Evolutionary conservation across 257 asterid species (phyloP), one percentile per base, ranked within the genome.

Genomic region (Capsicum pubescens): DNA sequence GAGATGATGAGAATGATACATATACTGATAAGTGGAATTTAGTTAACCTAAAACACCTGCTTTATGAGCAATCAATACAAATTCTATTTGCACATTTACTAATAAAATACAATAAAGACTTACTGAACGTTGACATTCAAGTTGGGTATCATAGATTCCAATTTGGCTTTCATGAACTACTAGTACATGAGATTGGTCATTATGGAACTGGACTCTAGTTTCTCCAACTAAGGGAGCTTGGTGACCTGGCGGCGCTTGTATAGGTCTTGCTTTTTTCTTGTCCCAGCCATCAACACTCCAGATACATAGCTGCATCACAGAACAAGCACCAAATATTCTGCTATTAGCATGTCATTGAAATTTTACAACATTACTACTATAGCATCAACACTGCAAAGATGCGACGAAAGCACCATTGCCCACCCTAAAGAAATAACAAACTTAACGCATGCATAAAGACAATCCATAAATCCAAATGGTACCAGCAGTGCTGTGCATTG

Each of bases 261-360:
- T 90, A 59, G 95, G 86, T 83, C 93, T 88, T n/a, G 94, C 83
- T 87, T 91, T 95, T 89, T 91, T 93, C 93, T 91, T 95, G 89
- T 95, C 98, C 99, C 98, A 95, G 71, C 95, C 95, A 86, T 95
- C 99, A 83, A 94, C 93, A 83, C 83, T 93, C 99, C 99, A 95
- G 55, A 94, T 71, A 78, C 91, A 94, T 11, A 95, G 91, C 99
- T 95, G 93, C 84, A 88, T 48, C 79, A 32, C 64, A 52, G 16
- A 84, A 78, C 59, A 79, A 16, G n/a, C 57, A 87, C 52, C 64
- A 84, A 66, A 48, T 59, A 84, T 55, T 26, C 8, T 52, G 68
- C 72, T 4, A 67, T 84, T 78, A 68, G 64, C 66, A 82, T 61
- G 60, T 19, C 59, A 50, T 74, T 19, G 48, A 58, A 36, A 52